phyloP scores from a whole-genome alignment of 176 grass and related monocot species.

The Cenchrus purpureus region DNA sequence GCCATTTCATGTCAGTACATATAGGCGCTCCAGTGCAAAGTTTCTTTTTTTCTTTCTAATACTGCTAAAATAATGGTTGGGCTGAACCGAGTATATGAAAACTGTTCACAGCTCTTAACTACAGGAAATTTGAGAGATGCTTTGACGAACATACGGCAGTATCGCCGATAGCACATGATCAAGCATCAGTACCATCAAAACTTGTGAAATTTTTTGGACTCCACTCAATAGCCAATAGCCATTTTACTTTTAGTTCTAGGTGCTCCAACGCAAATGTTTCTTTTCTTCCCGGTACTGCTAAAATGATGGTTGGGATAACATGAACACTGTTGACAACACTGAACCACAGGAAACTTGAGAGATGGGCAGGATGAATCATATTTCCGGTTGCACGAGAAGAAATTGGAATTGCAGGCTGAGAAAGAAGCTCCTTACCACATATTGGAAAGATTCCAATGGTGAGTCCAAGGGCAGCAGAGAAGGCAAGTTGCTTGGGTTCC shows the following conservation, averaged over 20 bases:
- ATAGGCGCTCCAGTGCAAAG: neutral
- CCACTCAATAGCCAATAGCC: neutral
- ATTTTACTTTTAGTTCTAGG: neutral
- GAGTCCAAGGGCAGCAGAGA: constrained; percentile 87
- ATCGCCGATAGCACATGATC: neutral
- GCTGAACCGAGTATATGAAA: constrained; percentile 1
- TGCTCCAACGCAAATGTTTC: neutral
- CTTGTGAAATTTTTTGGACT: neutral
- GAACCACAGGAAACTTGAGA: neutral
- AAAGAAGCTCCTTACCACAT: constrained; percentile 58
- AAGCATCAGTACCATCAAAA: neutral
- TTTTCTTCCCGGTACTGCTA: neutral
- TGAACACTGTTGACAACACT: neutral
- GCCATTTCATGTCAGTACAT: neutral
- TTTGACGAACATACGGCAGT: neutral
- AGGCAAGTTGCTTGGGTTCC: constrained; percentile 83
- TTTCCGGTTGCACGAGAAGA: neutral
- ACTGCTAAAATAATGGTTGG: neutral
- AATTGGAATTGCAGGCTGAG: neutral
- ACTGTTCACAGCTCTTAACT: neutral
- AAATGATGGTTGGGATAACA: neutral
- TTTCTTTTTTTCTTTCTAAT: neutral
- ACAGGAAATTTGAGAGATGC: neutral
- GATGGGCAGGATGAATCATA: neutral
- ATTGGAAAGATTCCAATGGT: constrained; percentile 88